Evolutionary conservation across 2,329 filamentous ascomycete genomes (phyloP), one percentile per base, ranked within the genome.

Genomic region (Sporothrix schenckii): DNA sequence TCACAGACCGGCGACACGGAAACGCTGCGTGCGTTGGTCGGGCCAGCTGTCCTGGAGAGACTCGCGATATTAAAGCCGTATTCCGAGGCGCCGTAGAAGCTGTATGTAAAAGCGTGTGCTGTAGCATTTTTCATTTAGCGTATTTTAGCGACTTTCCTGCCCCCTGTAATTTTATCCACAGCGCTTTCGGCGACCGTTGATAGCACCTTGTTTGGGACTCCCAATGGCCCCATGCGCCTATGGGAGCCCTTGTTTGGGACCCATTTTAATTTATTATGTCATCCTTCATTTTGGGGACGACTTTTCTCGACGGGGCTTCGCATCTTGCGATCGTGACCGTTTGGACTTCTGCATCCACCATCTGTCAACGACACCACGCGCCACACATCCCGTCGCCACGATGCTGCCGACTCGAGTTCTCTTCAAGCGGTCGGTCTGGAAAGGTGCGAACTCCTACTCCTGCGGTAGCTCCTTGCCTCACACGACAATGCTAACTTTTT

Each of bases 361-460:
- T 16, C 34, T 41, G 47, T 41, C 69, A 63, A 72, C 77, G 76
- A 65, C 47, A 53, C 16, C 47, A 68, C 39, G 19, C 54, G 19
- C 30, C 67, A 58, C 16, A 27, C n/a, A 56, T 44, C 53, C 16
- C 47, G 65, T 53, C 52, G 71, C 71, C 19, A 70, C 69, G 44
- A 93, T 93, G 91, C 85, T 89, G 79, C 86, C 89, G 73, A 92
- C 91, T 75, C 84, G 88, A 77, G 84, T 83, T 76, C 85, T 92
- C 21, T 79, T 91, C 50, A 89, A 89, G 82, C 90, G 92, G 76
- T 95, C 92, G 66, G 89, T 94, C 77, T 96, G 92, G 92, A 96
- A 96, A 86, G 92, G 92, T 93, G 81, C 75, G n/a, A 5, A 2
- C 14, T 21, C 10, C 13, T 53, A 24, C 41, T 3, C 3, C 27